Evolutionary conservation across 768 basidiomycete genomes (phyloP).

Genomic region (Psilocybe tampanensis): DNA sequence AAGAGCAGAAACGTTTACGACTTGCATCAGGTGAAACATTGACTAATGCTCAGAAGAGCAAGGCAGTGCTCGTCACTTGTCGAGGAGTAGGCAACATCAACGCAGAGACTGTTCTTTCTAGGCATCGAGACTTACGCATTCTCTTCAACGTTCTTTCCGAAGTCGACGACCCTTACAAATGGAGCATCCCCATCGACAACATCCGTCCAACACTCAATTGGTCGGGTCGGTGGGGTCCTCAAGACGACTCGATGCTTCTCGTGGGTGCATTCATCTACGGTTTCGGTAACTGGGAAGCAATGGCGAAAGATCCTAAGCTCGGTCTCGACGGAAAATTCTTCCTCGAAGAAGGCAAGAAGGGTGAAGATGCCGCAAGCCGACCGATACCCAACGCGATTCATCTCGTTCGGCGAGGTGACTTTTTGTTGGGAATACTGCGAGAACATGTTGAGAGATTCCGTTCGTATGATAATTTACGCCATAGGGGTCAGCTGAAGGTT

Average conservation of each 20-base stretch:
- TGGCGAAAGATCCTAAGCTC: constrained; percentile 85
- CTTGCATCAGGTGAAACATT: constrained; percentile 85
- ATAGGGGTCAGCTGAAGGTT: constrained; percentile 67
- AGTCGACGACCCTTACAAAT: constrained; percentile 73
- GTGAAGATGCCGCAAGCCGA: constrained; percentile 78
- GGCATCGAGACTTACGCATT: constrained; percentile 86
- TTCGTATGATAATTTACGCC: constrained; percentile 83
- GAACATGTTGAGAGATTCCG: constrained; percentile 92
- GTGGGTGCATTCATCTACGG: constrained; percentile 93
- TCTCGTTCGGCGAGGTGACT: constrained; percentile 95
- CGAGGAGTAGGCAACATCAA: constrained; percentile 93
- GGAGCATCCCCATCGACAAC: constrained; percentile 90
- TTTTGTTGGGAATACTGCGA: constrained; percentile 78
- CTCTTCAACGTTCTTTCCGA: constrained; percentile 81
- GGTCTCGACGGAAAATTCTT: constrained; percentile 93
- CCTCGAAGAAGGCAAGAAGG: constrained; percentile 97
- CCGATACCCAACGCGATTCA: constrained; percentile 98
- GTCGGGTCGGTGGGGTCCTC: constrained; percentile 93
- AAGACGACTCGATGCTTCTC: constrained; percentile 93
- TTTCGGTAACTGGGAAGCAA: constrained; percentile 96
- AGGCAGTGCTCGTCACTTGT: constrained; percentile 92
- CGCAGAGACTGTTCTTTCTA: constrained; percentile 93
- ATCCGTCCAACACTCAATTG: constrained; percentile 94
- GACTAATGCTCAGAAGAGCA: constrained; percentile 93
- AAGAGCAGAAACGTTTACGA: constrained; percentile 75